Evolutionary conservation across 2,329 filamentous ascomycete genomes (phyloP).

Genomic region (Cladosporium velox): DNA sequence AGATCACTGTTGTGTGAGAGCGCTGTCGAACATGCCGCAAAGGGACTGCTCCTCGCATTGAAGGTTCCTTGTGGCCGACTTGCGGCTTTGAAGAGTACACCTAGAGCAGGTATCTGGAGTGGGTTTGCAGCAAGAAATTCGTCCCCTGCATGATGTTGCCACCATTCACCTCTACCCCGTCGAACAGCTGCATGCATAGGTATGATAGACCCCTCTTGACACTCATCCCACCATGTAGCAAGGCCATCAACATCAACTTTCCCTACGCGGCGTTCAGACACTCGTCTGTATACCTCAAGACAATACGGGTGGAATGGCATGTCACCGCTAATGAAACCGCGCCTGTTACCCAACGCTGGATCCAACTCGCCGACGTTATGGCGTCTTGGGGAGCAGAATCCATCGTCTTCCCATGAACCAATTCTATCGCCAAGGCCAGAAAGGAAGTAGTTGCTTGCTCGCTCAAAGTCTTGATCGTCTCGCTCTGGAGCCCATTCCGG

Average conservation of each 20-base stretch:
- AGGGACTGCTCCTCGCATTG: slow-evolving; percentile 2
- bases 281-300: slow-evolving; percentile 24
- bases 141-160: slow-evolving; percentile 3
- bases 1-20: not conserved
- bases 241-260: slow-evolving; percentile 18
- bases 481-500: not conserved
- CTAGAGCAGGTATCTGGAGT: not conserved
- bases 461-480: slow-evolving; percentile 22
- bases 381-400: slow-evolving; percentile 8
- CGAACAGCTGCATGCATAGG: not conserved
- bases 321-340: not conserved
- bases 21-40: not conserved
- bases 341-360: not conserved
- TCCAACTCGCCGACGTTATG: slow-evolving; percentile 9
- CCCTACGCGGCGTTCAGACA: not conserved
- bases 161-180: slow-evolving; percentile 15
- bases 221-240: slow-evolving; percentile 9
- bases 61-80: not conserved
- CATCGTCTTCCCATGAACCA: not conserved
- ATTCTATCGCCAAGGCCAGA: slow-evolving; percentile 16
- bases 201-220: not conserved
- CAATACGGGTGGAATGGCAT: slow-evolving; percentile 26
- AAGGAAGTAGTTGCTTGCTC: slow-evolving; percentile 4
- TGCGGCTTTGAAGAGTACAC: not conserved
- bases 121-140: not conserved